Base-by-base conservation (phyloP, 1,139 yeast genomes). In the Kodamaea ohmeri region DNA sequence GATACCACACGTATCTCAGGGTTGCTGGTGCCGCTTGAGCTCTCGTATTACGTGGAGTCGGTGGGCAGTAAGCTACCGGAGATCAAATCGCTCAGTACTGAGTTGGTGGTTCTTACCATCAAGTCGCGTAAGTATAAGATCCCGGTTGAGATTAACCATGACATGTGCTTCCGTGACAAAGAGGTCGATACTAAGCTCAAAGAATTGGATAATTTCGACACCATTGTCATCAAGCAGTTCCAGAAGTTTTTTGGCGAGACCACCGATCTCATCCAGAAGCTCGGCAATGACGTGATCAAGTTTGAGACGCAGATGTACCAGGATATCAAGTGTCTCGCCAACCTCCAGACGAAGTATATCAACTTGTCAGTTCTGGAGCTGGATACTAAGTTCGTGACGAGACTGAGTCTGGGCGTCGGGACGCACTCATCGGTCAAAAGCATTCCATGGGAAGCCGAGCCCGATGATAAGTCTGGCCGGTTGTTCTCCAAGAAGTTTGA, bases 81-180 rank as follows among this genome's bases (percentile, higher is more conserved):
- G 25, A 49, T 70, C 33, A 66, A 64, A 44, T 28, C 45, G 0
- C 40, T 67, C 3, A 33, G 41, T 4, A 57, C 60, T 2, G 73
- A 68, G 35, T 52, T 70, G 32, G 60, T 58, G 8, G 69, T 58
- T 1, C 45, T 61, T 11, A 63, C 73, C 1, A 45, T 68, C 11
- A 50, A 60, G 30, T 62, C 73, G 2, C 53, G 55, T 8, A 56
- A 57, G 33, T 44, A 50, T 20, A 56, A 59, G 9, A 60, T 70
- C 14, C 76, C 76, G 1, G 44, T 70, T 13, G 75, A 70, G 42
- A 55, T 71, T 37, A 65, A 63, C 44, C 73, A 67, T 44, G 67
- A 63, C 31, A 56, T 67, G 53, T 52, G 70, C 11, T 65, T 60
- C 43, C 36, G 49, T 7, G 55, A 51, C 29, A 53, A 55, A 31